Evolutionary conservation across 495 filamentous ascomycete species (phyloP).

Genomic region (Patellaria atrata): DNA sequence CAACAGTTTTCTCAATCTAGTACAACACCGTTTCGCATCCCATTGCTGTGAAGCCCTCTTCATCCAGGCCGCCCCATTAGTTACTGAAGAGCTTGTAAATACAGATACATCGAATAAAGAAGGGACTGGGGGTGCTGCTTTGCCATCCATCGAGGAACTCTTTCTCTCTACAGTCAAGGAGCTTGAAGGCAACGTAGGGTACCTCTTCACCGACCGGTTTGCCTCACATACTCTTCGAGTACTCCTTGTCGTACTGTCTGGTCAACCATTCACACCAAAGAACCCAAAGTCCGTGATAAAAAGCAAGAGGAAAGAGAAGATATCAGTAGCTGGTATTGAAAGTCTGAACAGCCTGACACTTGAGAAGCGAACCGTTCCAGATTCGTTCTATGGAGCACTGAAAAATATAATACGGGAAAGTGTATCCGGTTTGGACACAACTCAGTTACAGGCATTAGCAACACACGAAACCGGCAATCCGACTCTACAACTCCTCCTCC

Average conservation of each 20-base stretch:
- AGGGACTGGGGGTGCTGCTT: constrained; percentile 24
- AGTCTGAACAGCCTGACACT: constrained; percentile 24
- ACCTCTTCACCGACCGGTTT: constrained; percentile 70
- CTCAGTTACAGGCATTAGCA: constrained; percentile 62
- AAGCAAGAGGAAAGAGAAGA: constrained; percentile 80
- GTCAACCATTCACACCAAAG: constrained; percentile 50
- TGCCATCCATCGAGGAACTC: constrained; percentile 61
- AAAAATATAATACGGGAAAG: constrained; percentile 67
- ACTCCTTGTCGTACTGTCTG: constrained; percentile 71
- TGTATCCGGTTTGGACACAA: constrained; percentile 52
- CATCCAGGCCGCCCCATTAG: constrained; percentile 58
- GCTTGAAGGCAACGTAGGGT: constrained; percentile 68
- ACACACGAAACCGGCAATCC: constrained; percentile 83
- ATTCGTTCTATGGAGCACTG: constrained; percentile 57
- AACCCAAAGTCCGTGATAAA: constrained; percentile 48
- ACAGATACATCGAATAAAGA: constrained; percentile 23
- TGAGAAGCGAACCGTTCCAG: constrained; percentile 45
- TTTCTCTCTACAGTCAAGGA: constrained; percentile 73
- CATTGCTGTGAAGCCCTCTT: constrained; percentile 96
- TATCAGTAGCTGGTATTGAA: constrained; percentile 35
- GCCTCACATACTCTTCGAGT: constrained; percentile 84
- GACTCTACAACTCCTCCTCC: constrained; percentile 70
- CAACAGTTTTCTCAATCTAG: constrained; percentile 57
- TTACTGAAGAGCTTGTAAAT: constrained; percentile 53
- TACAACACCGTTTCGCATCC: constrained; percentile 89